phyloP scores from a whole-genome alignment of 2,329 filamentous ascomycete species.

The Alternaria arborescens region DNA sequence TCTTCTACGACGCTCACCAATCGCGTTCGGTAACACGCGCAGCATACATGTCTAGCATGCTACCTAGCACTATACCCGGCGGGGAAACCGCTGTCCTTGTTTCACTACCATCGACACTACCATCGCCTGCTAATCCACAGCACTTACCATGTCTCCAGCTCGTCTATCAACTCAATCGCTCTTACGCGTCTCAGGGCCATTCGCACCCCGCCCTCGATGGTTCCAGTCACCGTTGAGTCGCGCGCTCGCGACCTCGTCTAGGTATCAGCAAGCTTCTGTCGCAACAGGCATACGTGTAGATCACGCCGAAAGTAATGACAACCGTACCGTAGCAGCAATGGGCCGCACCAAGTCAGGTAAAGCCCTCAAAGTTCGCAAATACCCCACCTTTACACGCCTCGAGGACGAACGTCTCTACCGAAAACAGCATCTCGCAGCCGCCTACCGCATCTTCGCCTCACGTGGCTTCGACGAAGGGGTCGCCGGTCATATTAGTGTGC shows the following conservation, averaged over 20 bases:
- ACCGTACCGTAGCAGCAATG: constrained; percentile 56
- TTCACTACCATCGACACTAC: neutral
- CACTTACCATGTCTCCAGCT: constrained; percentile 20
- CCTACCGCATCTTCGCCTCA: constrained; percentile 52
- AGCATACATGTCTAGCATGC: neutral
- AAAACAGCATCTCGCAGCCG: constrained; percentile 58
- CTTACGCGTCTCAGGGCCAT: neutral
- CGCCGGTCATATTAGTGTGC: constrained; percentile 58
- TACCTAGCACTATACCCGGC: constrained; percentile 4
- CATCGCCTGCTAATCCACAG: constrained; percentile 5
- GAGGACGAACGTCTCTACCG: constrained; percentile 55
- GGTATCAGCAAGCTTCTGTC: constrained; percentile 25
- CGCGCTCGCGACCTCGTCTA: constrained; percentile 23
- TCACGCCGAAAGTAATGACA: constrained; percentile 50
- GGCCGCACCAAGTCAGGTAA: constrained; percentile 58
- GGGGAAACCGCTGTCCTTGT: neutral
- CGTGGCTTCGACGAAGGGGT: constrained; percentile 54
- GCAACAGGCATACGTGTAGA: constrained; percentile 35
- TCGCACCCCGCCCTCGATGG: neutral
- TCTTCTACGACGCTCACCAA: constrained; percentile 4
- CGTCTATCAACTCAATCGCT: constrained; percentile 4
- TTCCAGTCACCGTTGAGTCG: constrained; percentile 1
- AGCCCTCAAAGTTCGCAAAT: constrained; percentile 57
- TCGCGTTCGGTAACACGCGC: neutral
- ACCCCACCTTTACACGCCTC: constrained; percentile 51